These are phyloP conservation scores for Aspergillus intermedius DNA, from an alignment of 2,329 filamentous ascomycete species.

Conservation along the genomic window DNA sequence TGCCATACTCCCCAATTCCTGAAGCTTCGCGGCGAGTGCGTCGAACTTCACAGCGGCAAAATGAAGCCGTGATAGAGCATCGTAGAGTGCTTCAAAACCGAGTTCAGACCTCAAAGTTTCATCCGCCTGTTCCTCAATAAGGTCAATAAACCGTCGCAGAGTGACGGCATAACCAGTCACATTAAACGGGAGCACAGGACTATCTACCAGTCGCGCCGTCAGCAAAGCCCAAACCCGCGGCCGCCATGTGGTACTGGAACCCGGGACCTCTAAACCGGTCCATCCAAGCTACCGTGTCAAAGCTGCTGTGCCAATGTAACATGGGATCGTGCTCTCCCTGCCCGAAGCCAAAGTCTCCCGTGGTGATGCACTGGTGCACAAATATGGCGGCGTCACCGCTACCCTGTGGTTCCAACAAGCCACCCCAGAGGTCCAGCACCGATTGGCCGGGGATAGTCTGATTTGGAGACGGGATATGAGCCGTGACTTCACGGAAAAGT, in stretches of 20 bases:
- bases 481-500: not conserved
- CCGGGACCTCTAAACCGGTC: constrained; percentile 58
- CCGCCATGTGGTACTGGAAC: constrained; percentile 50
- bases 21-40: not conserved
- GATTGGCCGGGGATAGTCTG: constrained; percentile 59
- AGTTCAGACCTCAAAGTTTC: not conserved
- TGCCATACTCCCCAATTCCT: not conserved
- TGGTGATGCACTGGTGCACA: constrained; percentile 56
- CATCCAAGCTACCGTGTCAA: constrained; percentile 73
- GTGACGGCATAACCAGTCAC: constrained; percentile 31
- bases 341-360: constrained; percentile 53
- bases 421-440: constrained; percentile 56
- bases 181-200: constrained; percentile 52
- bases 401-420: constrained; percentile 54
- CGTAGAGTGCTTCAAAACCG: not conserved
- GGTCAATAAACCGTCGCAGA: not conserved
- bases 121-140: not conserved
- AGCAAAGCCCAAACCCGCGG: constrained; percentile 57
- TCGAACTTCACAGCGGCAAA: not conserved
- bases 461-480: constrained; percentile 43
- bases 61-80: not conserved
- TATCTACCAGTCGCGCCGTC: constrained; percentile 51
- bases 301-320: constrained; percentile 68
- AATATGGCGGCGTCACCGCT: constrained; percentile 63
- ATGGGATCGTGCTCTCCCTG: constrained; percentile 30